These are phyloP conservation scores for Aspergillus hiratsukae DNA, from an alignment of 2,329 filamentous ascomycete species.

Conservation along the genomic window DNA sequence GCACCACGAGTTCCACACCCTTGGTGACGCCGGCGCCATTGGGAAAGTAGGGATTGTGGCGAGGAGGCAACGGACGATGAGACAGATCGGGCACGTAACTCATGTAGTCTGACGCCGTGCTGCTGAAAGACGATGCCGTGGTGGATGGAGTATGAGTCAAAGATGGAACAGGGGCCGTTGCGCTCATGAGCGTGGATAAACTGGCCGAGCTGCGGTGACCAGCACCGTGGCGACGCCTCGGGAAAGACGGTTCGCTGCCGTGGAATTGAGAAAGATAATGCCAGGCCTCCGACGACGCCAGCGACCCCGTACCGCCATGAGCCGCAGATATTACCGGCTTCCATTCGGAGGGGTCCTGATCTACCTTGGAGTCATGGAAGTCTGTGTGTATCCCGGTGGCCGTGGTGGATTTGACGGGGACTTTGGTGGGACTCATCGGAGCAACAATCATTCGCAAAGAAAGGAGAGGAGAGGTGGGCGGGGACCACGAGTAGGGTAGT, in stretches of 20 bases:
- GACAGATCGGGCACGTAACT: conserved; percentile 21
- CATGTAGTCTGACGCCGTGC: conserved; percentile 31
- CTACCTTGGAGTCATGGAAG: conserved; percentile 36
- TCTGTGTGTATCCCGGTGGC: conserved; percentile 37
- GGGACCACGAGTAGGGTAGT: conserved; percentile 24
- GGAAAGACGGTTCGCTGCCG: conserved; percentile 17
- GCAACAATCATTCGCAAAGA: conserved; percentile 35
- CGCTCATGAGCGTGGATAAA: conserved; percentile 27
- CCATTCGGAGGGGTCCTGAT: conserved; percentile 49
- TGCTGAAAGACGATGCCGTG: conserved; percentile 36
- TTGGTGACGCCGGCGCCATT: conserved; percentile 26
- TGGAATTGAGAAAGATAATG: conserved; percentile 44
- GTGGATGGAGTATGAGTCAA: conserved; percentile 37
- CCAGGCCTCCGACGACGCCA: conserved; percentile 40
- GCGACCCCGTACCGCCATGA: conserved; percentile 11
- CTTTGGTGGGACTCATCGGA: conserved; percentile 33
- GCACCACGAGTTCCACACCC: conserved; percentile 39
- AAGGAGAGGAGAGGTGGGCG: conserved; percentile 31
- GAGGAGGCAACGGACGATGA: conserved; percentile 36
- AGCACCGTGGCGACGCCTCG: conserved; percentile 16
- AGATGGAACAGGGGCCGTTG: conserved; percentile 23
- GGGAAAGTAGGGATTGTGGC: conserved; percentile 38
- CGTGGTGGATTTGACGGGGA: conserved; percentile 18
- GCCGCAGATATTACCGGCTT: conserved; percentile 41
- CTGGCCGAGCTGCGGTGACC: conserved; percentile 29